phyloP scores from a whole-genome alignment of 2,329 filamentous ascomycete species.

The Fusarium irregulare region DNA sequence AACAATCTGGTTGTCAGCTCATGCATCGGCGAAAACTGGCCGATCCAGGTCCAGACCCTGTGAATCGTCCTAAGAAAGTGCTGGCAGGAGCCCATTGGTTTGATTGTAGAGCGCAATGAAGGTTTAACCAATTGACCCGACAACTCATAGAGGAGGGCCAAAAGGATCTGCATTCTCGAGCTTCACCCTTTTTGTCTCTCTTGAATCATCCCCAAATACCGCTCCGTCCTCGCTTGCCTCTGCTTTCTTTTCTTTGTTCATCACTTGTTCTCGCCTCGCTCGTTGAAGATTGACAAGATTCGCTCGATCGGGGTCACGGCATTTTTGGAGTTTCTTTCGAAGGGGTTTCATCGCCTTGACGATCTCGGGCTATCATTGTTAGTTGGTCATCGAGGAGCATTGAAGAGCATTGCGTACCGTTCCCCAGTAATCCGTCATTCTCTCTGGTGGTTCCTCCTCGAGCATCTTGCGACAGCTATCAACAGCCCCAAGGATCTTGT shows the following conservation, averaged over 20 bases:
- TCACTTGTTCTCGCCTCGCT: constrained; percentile 67
- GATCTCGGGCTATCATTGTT: constrained; percentile 55
- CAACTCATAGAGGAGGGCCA: constrained; percentile 56
- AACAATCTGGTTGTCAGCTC: constrained; percentile 23
- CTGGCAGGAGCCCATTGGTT: constrained; percentile 28
- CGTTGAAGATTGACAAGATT: constrained; percentile 77
- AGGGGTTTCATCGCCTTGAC: constrained; percentile 64
- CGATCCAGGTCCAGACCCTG: constrained; percentile 15
- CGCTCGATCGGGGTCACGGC: constrained; percentile 78
- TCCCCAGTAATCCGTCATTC: constrained; percentile 65
- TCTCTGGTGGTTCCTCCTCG: constrained; percentile 66
- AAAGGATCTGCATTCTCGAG: constrained; percentile 61
- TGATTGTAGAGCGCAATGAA: background rate
- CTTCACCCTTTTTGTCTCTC: constrained; percentile 61
- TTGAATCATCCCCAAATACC: constrained; percentile 59
- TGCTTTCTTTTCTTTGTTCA: constrained; percentile 59
- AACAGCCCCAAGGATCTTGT: constrained; percentile 63
- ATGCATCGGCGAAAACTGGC: constrained; percentile 28
- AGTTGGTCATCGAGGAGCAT: constrained; percentile 14
- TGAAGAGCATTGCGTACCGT: constrained; percentile 52
- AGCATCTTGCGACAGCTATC: constrained; percentile 65
- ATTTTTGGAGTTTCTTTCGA: constrained; percentile 76
- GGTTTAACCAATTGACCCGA: constrained; percentile 7
- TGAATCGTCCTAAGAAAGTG: constrained; percentile 10
- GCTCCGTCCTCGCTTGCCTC: constrained; percentile 54